Percentiles rank a stretch among this genome's conserved stretches.
phyloP scores from a whole-genome alignment of 2,329 filamentous ascomycete genomes.

The Aspergillus intermedius region DNA sequence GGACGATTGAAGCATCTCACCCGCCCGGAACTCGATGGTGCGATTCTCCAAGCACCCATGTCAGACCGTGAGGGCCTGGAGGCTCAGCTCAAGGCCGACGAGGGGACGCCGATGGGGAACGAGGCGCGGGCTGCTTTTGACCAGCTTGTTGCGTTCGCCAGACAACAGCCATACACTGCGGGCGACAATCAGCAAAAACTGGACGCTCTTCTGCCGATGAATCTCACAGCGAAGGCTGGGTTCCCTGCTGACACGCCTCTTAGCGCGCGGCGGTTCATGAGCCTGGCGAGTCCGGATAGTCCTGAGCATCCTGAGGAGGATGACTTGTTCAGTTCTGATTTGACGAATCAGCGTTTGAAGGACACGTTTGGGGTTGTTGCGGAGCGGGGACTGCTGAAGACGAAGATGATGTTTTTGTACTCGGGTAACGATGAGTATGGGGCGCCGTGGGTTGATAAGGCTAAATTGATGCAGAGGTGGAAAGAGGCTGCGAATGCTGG shows the following conservation, averaged over 20 bases:
- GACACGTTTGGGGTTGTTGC: conserved; percentile 57
- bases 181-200: conserved; percentile 8
- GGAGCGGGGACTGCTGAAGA: conserved; percentile 29
- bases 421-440: conserved; percentile 43
- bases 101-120: conserved; percentile 3
- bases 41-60: conserved; percentile 72
- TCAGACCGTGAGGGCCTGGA: conserved; percentile 65
- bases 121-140: conserved; percentile 23
- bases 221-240: conserved; percentile 27
- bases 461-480: conserved; percentile 39
- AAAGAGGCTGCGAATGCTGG: conserved; percentile 33
- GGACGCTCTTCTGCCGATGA: conserved; percentile 28
- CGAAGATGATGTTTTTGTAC: conserved; percentile 39
- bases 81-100: conserved; percentile 13
- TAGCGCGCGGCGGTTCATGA: conserved; percentile 53
- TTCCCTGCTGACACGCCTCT: conserved; percentile 38
- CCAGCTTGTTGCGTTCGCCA: conserved; percentile 30
- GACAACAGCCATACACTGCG: conserved; percentile 17
- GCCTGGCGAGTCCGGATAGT: conserved; percentile 47
- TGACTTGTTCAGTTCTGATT: conserved; percentile 79
- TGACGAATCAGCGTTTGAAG: conserved; percentile 53
- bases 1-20: conserved; percentile 25
- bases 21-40: conserved; percentile 59
- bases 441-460: conserved; percentile 41
- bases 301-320: conserved; percentile 62